Conservation (phyloP, 139 green algal species). For the Gonium pectorale region DNA sequence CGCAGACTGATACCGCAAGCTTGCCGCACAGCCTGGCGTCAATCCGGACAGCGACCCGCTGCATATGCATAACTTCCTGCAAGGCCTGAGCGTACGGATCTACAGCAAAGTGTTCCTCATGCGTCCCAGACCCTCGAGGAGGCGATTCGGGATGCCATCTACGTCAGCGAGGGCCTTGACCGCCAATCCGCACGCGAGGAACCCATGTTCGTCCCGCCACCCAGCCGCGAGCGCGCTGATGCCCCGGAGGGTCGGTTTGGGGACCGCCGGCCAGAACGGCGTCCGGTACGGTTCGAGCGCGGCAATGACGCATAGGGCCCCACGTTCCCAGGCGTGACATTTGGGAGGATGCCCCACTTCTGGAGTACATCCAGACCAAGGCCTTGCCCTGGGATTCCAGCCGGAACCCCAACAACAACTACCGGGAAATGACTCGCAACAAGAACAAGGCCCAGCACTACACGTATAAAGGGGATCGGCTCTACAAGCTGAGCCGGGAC, state of each 20-base stretch:
- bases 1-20: background rate
- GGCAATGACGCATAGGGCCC: background rate
- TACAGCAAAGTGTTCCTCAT: background rate
- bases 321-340: too few relatives aligned
- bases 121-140: background rate
- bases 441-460: too few relatives aligned
- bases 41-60: background rate
- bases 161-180: background rate
- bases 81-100: background rate
- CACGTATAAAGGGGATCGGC: too few relatives aligned
- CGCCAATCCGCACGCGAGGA: background rate
- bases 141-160: background rate
- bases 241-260: too few relatives aligned
- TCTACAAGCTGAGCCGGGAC: too few relatives aligned
- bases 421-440: too few relatives aligned
- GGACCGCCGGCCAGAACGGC: background rate
- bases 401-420: too few relatives aligned
- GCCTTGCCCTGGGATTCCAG: too few relatives aligned
- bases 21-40: background rate
- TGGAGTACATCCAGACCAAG: too few relatives aligned
- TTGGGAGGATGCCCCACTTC: too few relatives aligned
- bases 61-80: constrained; percentile 9
- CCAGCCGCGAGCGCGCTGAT: background rate
- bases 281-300: background rate
- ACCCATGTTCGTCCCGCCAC: background rate